Conservation (phyloP, 2,329 filamentous ascomycete genomes). For the Ceratocystis albifundus region DNA sequence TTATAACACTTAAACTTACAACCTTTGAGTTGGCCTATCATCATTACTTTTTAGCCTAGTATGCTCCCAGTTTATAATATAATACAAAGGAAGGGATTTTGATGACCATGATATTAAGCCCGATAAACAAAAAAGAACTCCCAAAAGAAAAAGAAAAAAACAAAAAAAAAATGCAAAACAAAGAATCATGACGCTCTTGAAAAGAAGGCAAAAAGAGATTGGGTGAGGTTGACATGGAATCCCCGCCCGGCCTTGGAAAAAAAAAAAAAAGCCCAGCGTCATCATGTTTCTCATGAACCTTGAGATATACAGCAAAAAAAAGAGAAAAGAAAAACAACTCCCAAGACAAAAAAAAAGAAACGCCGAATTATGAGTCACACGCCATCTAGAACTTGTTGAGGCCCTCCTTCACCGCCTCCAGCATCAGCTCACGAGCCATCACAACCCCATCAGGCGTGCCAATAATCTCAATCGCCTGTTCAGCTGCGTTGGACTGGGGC, state of each 20-base stretch:
- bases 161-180: neutral
- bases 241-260: neutral
- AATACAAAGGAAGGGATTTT: neutral
- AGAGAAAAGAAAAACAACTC: neutral
- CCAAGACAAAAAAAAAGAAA: constrained; percentile 7
- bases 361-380: neutral
- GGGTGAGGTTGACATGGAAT: neutral
- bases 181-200: constrained; percentile 9
- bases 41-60: constrained; percentile 1
- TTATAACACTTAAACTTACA: constrained; percentile 7
- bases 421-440: constrained; percentile 75
- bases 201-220: neutral
- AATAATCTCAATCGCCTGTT: constrained; percentile 82
- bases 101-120: neutral
- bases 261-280: neutral
- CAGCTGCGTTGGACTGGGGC: constrained; percentile 61
- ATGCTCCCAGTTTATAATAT: neutral
- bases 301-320: neutral
- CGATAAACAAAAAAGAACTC: neutral
- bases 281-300: neutral
- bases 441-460: constrained; percentile 72
- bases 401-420: constrained; percentile 65
- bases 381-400: constrained; percentile 27
- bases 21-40: neutral
- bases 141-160: neutral